Conservation (phyloP, 192 early-diverging fungal species). For the Radiomyces spectabilis region DNA sequence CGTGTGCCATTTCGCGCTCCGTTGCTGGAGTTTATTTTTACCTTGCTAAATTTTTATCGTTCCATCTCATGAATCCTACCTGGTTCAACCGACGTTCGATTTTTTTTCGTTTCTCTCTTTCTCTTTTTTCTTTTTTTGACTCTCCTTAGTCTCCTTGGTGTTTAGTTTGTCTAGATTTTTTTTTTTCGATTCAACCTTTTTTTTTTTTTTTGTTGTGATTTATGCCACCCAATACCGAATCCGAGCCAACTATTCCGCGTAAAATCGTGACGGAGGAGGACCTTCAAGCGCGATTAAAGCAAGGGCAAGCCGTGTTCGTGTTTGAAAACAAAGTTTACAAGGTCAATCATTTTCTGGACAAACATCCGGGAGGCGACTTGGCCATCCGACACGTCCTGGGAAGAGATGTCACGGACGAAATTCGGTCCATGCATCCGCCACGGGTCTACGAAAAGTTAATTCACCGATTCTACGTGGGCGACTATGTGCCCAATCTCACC, state of each 20-base stretch:
- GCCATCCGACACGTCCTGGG: constrained; percentile 84
- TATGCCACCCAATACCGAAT: constrained; percentile 27
- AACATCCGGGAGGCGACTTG: constrained; percentile 91
- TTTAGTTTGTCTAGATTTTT: neutral
- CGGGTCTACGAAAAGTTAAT: constrained; percentile 69
- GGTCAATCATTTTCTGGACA: constrained; percentile 69
- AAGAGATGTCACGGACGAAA: constrained; percentile 88
- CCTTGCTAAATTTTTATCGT: too few species aligned
- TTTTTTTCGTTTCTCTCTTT: neutral
- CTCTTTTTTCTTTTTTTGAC: neutral
- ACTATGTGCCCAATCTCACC: constrained; percentile 34
- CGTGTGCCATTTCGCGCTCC: too few species aligned
- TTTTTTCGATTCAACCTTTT: neutral
- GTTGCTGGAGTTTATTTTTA: too few species aligned
- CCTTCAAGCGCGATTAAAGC: constrained; percentile 27
- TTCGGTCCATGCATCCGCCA: constrained; percentile 76
- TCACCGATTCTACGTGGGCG: constrained; percentile 75
- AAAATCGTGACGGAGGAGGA: constrained; percentile 25
- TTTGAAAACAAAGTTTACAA: constrained; percentile 85
- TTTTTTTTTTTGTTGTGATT: neutral
- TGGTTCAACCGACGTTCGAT: too few species aligned
- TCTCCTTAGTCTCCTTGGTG: neutral
- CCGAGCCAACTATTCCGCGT: neutral
- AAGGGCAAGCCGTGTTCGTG: constrained; percentile 79
- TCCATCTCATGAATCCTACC: too few species aligned